These are phyloP conservation scores for Albatrellus ellisii DNA, from an alignment of 768 basidiomycete genomes.

Conservation along the genomic window DNA sequence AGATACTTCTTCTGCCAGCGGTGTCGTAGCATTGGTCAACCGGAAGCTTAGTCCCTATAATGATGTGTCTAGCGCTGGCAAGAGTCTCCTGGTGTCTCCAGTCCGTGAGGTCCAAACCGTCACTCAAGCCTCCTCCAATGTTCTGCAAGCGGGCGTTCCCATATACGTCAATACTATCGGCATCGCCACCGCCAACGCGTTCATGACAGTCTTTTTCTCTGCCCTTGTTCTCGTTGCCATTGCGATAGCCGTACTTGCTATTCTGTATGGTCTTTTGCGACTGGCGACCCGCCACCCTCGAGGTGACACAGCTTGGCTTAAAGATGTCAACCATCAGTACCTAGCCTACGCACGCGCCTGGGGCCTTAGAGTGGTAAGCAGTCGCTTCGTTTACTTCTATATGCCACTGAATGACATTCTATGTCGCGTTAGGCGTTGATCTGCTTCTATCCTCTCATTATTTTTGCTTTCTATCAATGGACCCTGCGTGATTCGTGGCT, in stretches of 20 bases:
- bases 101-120: conserved; percentile 31
- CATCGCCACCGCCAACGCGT: conserved; percentile 79
- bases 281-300: conserved; percentile 9
- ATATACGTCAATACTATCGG: conserved; percentile 67
- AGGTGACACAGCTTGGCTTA: conserved; percentile 13
- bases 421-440: conserved; percentile 38
- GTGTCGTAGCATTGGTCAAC: conserved; percentile 69
- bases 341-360: conserved; percentile 40
- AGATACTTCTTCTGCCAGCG: conserved; percentile 43
- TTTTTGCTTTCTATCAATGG: conserved; percentile 87
- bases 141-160: conserved; percentile 71
- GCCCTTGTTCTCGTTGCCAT: conserved; percentile 58
- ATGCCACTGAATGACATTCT: not conserved
- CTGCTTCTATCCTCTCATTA: conserved; percentile 50
- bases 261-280: conserved; percentile 34
- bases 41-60: conserved; percentile 76
- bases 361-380: conserved; percentile 56
- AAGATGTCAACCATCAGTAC: conserved; percentile 23
- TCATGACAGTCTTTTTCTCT: conserved; percentile 77
- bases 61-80: too few species aligned
- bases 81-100: too few species aligned
- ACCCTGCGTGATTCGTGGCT: conserved; percentile 83
- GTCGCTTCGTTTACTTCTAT: conserved; percentile 21
- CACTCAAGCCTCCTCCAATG: conserved; percentile 45
- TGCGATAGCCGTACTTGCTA: conserved; percentile 32